These are phyloP conservation scores for Withania somnifera DNA, from an alignment of 305 asterid genomes.

Conservation along the genomic window DNA sequence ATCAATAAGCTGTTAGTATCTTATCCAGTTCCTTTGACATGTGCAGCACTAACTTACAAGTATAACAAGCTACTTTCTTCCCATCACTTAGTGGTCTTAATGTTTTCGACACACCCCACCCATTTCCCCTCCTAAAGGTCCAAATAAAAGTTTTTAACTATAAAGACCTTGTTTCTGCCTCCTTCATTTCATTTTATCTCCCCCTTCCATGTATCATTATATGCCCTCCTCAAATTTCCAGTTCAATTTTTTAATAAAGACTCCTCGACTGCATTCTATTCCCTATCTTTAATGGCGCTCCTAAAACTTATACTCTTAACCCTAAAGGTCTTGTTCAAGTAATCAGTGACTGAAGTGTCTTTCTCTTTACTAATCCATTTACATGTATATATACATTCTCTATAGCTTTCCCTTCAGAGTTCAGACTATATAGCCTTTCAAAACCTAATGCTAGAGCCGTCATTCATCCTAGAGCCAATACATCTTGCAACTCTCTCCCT, in stretches of 20 bases:
- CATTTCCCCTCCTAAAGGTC: neutral
- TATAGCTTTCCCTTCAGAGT: neutral
- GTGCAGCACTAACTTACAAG: neutral
- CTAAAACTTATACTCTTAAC: neutral
- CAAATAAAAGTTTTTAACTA: neutral
- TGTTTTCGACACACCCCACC: neutral
- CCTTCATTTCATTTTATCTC: neutral
- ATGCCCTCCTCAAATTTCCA: neutral
- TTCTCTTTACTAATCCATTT: neutral
- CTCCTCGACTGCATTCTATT: neutral
- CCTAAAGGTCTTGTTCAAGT: neutral
- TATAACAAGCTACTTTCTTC: neutral
- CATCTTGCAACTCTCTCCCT: neutral
- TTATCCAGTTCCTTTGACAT: neutral
- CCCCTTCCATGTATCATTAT: neutral
- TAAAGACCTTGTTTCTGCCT: neutral
- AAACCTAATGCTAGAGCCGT: neutral
- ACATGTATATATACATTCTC: neutral
- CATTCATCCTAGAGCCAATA: neutral
- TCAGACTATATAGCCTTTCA: neutral
- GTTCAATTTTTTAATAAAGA: neutral
- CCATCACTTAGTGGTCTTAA: neutral
- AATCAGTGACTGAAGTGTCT: neutral
- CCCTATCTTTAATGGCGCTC: neutral
- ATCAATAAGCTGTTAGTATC: neutral